Base-by-base conservation (phyloP, 768 basidiomycete species). In the Trametes villosa region DNA sequence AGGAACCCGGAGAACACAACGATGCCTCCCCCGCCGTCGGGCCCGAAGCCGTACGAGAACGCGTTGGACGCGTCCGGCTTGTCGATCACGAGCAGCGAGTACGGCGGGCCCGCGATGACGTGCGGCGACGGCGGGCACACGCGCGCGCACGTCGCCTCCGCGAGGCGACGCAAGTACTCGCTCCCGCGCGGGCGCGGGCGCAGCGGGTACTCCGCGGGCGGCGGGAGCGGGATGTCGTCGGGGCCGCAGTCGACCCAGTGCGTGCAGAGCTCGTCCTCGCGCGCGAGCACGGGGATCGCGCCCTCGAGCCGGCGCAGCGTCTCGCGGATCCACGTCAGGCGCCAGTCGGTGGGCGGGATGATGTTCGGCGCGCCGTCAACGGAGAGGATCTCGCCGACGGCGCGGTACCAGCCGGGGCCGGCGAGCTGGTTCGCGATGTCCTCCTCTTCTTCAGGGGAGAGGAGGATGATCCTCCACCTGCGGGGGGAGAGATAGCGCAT, bases 1-100 rank as follows among this genome's bases (percentile, higher is more conserved):
- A 98, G 71, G 76, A 98, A 93, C 6, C 96, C 96, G 13, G 92
- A 92, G 73, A 93, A 98, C 9, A 99, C 86, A 55, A 98, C 96
- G 59, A 99, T 84, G 7, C 97, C 96, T 59, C 94, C 95, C 0
- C 88, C 92, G 36, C 92, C 91, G 67, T 94, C 86, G 3, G 92
- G 89, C 13, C 94, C 94, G 65, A 98, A 98, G 1, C 96, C 96
- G 70, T 96, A 98, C 1, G 91, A 92, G 73, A 99, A 97, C 1
- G 97, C 96, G 69, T 98, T 99, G 9, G 85, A 82, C 2, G 86
- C 79, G 60, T 92, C 88, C 0, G 92, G 88, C 61, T 88, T 86
- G 51, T 98, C 92, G 46, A 96, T 85, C n/a, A 99, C 72, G 44
- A 99, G 81, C 7, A 99, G 77, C 33, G 92, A 91, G 71, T 96